A percentile compares a stretch with the other conserved stretches of the same genome.
These are phyloP conservation scores for Hyparrhenia diplandra DNA, from an alignment of 176 grass and related monocot species.

Conservation along the genomic window DNA sequence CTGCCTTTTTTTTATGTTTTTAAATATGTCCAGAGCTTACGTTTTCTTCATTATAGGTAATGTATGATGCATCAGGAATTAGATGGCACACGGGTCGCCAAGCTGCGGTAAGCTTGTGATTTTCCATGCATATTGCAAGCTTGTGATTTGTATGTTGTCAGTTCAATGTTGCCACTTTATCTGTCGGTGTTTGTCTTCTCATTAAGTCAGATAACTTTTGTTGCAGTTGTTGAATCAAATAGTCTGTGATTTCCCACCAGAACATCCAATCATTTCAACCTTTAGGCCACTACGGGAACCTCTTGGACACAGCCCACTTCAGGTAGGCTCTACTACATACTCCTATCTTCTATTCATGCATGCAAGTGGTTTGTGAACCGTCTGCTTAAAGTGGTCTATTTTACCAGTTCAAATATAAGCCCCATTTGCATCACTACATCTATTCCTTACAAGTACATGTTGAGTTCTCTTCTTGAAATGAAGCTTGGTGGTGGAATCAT, in stretches of 20 bases:
- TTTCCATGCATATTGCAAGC: not conserved
- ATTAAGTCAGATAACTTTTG: not conserved
- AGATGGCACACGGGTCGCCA: slow-evolving; percentile 92
- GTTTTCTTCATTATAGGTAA: slow-evolving; percentile 54
- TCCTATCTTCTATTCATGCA: not conserved
- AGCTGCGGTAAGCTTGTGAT: slow-evolving; percentile 69
- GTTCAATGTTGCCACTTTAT: not conserved
- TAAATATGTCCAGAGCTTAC: slow-evolving; percentile 2
- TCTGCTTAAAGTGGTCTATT: not conserved
- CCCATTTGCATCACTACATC: not conserved
- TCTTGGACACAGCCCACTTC: slow-evolving; percentile 90
- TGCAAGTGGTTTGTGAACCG: not conserved
- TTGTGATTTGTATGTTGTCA: too few relatives aligned
- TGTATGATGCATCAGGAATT: slow-evolving; percentile 99
- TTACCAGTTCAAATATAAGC: not conserved
- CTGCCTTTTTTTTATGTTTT: not conserved
- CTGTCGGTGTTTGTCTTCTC: slow-evolving; percentile 19
- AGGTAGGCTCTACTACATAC: slow-evolving; percentile 47
- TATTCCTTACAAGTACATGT: not conserved
- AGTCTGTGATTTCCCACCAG: slow-evolving; percentile 82
- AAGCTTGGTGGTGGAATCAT: not conserved
- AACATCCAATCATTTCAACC: slow-evolving; percentile 76
- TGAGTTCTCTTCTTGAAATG: not conserved
- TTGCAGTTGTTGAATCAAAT: slow-evolving; percentile 97
- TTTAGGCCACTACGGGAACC: slow-evolving; percentile 81